A percentile compares a stretch with the other conserved stretches of the same genome.
Conservation (phyloP, 371 early-diverging fungal species). For the Massospora cicadina region DNA sequence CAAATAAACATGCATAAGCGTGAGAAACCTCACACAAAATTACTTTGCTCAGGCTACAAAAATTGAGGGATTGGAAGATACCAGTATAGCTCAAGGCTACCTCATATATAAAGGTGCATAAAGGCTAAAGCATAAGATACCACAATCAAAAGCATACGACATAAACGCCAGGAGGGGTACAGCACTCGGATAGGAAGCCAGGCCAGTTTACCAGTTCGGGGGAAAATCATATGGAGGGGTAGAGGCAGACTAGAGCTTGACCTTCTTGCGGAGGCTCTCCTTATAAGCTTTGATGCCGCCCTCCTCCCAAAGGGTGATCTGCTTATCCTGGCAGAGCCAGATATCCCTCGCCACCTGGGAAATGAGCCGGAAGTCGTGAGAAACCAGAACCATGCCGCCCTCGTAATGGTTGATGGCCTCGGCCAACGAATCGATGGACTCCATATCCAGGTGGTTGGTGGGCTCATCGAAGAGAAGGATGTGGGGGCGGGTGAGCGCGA, state of each 20-base stretch:
- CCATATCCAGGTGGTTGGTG: constrained; percentile 82
- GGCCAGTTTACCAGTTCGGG: too few relatives aligned
- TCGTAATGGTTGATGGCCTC: constrained; percentile 86
- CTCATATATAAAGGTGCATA: too few relatives aligned
- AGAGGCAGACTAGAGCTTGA: constrained; percentile 37
- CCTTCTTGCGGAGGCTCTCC: constrained; percentile 57
- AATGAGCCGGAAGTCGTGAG: constrained; percentile 98
- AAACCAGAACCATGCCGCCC: constrained; percentile 96
- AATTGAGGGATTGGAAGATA: too few relatives aligned
- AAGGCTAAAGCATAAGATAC: too few relatives aligned
- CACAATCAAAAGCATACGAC: too few relatives aligned
- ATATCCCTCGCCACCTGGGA: constrained; percentile 90
- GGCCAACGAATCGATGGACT: constrained; percentile 92
- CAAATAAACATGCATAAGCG: too few relatives aligned
- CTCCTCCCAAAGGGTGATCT: constrained; percentile 39
- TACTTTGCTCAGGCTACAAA: too few relatives aligned
- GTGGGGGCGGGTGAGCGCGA: constrained; percentile 77
- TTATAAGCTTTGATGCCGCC: constrained; percentile 73
- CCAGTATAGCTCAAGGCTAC: too few relatives aligned
- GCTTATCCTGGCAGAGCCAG: constrained; percentile 76
- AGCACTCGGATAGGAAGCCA: too few relatives aligned
- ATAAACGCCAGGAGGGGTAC: too few relatives aligned
- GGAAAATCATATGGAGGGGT: too few relatives aligned
- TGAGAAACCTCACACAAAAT: too few relatives aligned
- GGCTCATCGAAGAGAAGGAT: constrained; percentile 98